Evolutionary conservation across 768 basidiomycete species (phyloP).

Genomic region (Mycena pura): DNA sequence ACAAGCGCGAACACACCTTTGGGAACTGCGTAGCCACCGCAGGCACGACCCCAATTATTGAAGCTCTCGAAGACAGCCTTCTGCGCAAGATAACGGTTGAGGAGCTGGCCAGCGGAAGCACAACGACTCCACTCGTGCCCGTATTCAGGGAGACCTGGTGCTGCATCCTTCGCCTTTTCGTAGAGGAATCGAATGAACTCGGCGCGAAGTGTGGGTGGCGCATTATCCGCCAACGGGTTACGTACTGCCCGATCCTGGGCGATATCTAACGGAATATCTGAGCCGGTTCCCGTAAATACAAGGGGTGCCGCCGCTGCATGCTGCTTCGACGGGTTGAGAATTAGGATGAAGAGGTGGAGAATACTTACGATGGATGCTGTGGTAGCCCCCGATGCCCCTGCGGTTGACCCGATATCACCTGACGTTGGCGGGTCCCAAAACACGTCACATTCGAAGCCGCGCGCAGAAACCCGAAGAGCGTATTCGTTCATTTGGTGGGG

Average conservation of each 20-base stretch:
- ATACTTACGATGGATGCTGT: not conserved
- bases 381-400: not conserved
- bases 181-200: not conserved
- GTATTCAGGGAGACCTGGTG: not conserved
- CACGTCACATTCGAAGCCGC: not conserved
- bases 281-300: not conserved
- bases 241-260: not conserved
- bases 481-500: not conserved
- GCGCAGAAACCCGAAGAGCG: not conserved
- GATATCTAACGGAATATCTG: conserved; percentile 1
- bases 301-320: not conserved
- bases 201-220: not conserved
- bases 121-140: not conserved
- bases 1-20: no score
- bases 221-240: not conserved
- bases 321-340: not conserved
- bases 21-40: not conserved
- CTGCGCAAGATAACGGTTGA: not conserved
- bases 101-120: not conserved
- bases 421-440: not conserved
- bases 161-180: not conserved
- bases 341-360: not conserved
- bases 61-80: not conserved
- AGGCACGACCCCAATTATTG: not conserved
- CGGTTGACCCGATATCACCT: not conserved